Conservation (phyloP, 257 asterid genomes). For the Nicotiana knightiana region DNA sequence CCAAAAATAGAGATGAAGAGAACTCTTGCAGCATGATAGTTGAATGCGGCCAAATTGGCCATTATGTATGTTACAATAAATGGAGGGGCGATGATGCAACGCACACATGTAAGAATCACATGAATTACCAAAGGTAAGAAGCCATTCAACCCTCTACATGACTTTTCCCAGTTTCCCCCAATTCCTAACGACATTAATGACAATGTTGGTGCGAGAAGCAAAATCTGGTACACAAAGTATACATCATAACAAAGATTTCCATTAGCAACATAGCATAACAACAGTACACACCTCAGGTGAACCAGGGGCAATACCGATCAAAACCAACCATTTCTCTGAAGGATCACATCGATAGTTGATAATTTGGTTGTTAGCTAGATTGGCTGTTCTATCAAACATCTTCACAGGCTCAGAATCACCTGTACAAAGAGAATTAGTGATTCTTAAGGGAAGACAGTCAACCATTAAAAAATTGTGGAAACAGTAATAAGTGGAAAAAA, state of each 20-base stretch:
- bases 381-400: constrained; percentile 95
- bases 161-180: not conserved
- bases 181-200: not conserved
- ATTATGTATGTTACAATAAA: not conserved
- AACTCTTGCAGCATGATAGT: not conserved
- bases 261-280: not conserved
- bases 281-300: constrained; percentile 71
- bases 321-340: constrained; percentile 96
- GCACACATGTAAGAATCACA: not conserved
- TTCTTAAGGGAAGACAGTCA: not conserved
- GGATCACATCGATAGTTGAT: constrained; percentile 96
- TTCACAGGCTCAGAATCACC: constrained; percentile 95
- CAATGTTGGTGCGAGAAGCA: not conserved
- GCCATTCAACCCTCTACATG: not conserved
- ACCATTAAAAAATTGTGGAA: not conserved
- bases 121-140: not conserved
- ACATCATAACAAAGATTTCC: not conserved
- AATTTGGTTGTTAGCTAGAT: constrained; percentile 84
- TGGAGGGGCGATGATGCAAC: not conserved
- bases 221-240: not conserved
- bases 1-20: not conserved
- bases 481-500: not conserved
- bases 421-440: constrained; percentile 18
- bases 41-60: not conserved
- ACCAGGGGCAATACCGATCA: constrained; percentile 98